phyloP scores from a whole-genome alignment of 768 basidiomycete genomes.

The Amanita phalloides region DNA sequence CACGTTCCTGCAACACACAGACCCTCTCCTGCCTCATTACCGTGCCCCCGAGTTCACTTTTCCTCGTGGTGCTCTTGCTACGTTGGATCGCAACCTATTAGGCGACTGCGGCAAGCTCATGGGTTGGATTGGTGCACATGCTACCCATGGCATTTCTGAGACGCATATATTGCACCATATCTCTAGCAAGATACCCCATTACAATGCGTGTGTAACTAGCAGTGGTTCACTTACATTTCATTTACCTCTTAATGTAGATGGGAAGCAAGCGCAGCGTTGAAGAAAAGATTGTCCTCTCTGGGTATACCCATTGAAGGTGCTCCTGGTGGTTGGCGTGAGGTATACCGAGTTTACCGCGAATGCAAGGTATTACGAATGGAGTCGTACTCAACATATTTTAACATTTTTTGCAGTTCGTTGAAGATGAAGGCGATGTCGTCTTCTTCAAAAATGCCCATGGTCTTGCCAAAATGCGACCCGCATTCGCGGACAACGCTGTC shows the following conservation, averaged over 20 bases:
- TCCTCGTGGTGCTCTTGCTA: slow-evolving; percentile 85
- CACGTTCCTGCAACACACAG: slow-evolving; percentile 98
- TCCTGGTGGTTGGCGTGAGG: slow-evolving; percentile 74
- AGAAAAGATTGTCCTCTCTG: slow-evolving; percentile 56
- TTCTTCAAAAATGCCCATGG: slow-evolving; percentile 89
- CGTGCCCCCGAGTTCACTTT: slow-evolving; percentile 85
- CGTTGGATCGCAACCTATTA: slow-evolving; percentile 75
- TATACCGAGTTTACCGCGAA: slow-evolving; percentile 64
- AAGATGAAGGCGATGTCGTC: slow-evolving; percentile 84
- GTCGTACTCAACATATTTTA: neutral
- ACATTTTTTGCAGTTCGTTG: slow-evolving; percentile 54
- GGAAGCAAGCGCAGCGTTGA: slow-evolving; percentile 85
- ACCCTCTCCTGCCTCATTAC: slow-evolving; percentile 91
- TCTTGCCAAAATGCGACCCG: slow-evolving; percentile 58
- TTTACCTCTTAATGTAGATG: slow-evolving; percentile 34
- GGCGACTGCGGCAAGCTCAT: slow-evolving; percentile 71
- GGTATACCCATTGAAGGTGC: slow-evolving; percentile 57
- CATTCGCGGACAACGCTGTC: slow-evolving; percentile 47
- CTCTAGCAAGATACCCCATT: slow-evolving; percentile 93
- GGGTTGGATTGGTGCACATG: slow-evolving; percentile 76
- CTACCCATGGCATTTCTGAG: slow-evolving; percentile 90
- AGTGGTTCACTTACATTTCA: neutral
- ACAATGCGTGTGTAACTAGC: slow-evolving; percentile 48
- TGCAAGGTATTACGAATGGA: slow-evolving; percentile 51
- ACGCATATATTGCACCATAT: slow-evolving; percentile 92